phyloP scores from a whole-genome alignment of 2,329 filamentous ascomycete species.

The Hypoxylon sp. region DNA sequence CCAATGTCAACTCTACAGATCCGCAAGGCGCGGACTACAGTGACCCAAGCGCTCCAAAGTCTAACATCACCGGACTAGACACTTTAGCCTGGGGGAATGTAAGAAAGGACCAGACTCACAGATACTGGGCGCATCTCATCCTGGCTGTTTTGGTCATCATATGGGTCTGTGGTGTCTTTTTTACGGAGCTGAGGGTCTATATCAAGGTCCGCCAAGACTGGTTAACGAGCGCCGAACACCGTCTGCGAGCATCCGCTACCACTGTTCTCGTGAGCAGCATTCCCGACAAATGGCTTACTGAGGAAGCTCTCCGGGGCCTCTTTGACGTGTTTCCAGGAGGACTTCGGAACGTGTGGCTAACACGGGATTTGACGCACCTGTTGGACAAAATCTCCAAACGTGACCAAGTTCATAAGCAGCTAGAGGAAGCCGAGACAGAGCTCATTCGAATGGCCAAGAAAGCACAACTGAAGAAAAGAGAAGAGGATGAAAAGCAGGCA shows the following conservation, averaged over 20 bases:
- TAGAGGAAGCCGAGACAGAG: constrained; percentile 87
- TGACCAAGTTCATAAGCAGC: constrained; percentile 74
- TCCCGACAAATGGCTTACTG: constrained; percentile 88
- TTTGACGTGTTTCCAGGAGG: constrained; percentile 98
- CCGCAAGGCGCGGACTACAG: constrained; percentile 35
- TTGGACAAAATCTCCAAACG: constrained; percentile 85
- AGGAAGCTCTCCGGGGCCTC: constrained; percentile 82
- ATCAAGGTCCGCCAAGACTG: constrained; percentile 95
- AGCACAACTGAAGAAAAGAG: constrained; percentile 76
- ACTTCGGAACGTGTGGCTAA: constrained; percentile 96
- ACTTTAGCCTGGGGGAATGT: constrained; percentile 91
- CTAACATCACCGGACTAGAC: constrained; percentile 76
- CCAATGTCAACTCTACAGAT: constrained; percentile 35
- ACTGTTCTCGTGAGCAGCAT: constrained; percentile 95
- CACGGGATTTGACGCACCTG: constrained; percentile 85
- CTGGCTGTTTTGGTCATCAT: constrained; percentile 81
- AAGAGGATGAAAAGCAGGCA: constrained; percentile 73
- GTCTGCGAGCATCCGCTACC: constrained; percentile 91
- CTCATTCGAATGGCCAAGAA: constrained; percentile 85
- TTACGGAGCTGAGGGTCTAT: constrained; percentile 86
- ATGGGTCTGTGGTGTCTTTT: constrained; percentile 90
- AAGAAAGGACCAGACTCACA: constrained; percentile 69
- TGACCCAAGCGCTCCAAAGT: constrained; percentile 27
- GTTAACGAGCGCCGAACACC: constrained; percentile 93
- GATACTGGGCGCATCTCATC: constrained; percentile 87